Evolutionary conservation across 2,329 filamentous ascomycete genomes (phyloP).

Genomic region (Botrytis hyacinthi): DNA sequence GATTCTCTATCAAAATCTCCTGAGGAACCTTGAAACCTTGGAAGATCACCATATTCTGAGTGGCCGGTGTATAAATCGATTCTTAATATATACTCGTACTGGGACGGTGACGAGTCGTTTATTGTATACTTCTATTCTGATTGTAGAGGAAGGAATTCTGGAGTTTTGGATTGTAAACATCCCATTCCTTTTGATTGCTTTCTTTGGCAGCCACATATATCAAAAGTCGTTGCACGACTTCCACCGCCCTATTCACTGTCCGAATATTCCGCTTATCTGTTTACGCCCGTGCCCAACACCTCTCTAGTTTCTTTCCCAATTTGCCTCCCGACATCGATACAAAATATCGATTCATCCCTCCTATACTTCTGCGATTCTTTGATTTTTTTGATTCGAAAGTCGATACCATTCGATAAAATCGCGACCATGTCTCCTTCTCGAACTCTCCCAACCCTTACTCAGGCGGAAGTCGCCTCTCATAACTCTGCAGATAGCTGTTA

Average conservation of each 20-base stretch:
- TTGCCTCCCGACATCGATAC: slow-evolving; percentile 5
- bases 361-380: neutral
- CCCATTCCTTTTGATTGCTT: neutral
- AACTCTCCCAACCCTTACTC: slow-evolving; percentile 79
- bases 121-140: neutral
- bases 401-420: neutral
- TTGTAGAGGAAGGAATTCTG: neutral
- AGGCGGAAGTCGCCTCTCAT: slow-evolving; percentile 77
- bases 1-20: slow-evolving; percentile 5
- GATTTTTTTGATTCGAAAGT: neutral
- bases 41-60: neutral
- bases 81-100: neutral
- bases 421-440: slow-evolving; percentile 68
- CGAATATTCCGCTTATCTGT: slow-evolving; percentile 5
- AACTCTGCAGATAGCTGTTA: slow-evolving; percentile 83
- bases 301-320: slow-evolving; percentile 7
- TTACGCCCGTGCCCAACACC: neutral
- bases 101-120: neutral
- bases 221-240: neutral
- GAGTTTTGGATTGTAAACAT: neutral
- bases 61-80: neutral
- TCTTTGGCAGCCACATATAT: neutral
- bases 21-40: neutral
- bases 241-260: neutral
- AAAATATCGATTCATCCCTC: neutral